Percentiles rank a stretch among this genome's conserved stretches.
phyloP scores from a whole-genome alignment of 1,284 basidiomycete genomes.

The Tetrapyrgos nigripes region DNA sequence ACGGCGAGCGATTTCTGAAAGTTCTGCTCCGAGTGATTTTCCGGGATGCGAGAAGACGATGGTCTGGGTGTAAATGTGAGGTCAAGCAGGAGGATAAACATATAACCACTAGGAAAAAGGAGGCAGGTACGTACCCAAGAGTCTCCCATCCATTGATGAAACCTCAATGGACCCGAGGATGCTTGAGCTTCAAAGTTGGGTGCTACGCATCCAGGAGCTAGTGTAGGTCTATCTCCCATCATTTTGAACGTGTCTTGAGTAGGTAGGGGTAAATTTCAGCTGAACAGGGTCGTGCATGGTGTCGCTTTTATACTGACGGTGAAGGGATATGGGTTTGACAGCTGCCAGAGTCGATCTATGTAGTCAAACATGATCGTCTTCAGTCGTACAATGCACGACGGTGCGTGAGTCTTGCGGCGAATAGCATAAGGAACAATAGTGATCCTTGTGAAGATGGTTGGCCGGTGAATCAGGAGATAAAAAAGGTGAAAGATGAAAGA shows the following conservation, averaged over 20 bases:
- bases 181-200: slow-evolving; percentile 88
- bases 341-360: not conserved
- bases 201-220: slow-evolving; percentile 80
- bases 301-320: not conserved
- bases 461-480: no score
- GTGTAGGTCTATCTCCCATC: slow-evolving; percentile 43
- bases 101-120: slow-evolving; percentile 11
- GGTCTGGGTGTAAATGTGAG: slow-evolving; percentile 9
- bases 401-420: no score
- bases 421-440: no score
- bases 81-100: slow-evolving; percentile 14
- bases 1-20: slow-evolving; percentile 13
- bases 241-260: not conserved
- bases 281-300: not conserved
- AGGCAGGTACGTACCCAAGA: slow-evolving; percentile 74
- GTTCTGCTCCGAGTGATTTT: slow-evolving; percentile 10
- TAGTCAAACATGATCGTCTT: not conserved
- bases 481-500: no score
- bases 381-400: no score
- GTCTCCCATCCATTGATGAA: slow-evolving; percentile 91
- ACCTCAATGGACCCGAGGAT: slow-evolving; percentile 79
- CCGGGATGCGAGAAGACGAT: slow-evolving; percentile 18
- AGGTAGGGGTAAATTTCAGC: not conserved
- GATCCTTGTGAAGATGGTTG: no score
- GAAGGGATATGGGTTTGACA: not conserved